Conservation (phyloP, 2,329 filamentous ascomycete genomes). For the Sclerotinia minor region DNA sequence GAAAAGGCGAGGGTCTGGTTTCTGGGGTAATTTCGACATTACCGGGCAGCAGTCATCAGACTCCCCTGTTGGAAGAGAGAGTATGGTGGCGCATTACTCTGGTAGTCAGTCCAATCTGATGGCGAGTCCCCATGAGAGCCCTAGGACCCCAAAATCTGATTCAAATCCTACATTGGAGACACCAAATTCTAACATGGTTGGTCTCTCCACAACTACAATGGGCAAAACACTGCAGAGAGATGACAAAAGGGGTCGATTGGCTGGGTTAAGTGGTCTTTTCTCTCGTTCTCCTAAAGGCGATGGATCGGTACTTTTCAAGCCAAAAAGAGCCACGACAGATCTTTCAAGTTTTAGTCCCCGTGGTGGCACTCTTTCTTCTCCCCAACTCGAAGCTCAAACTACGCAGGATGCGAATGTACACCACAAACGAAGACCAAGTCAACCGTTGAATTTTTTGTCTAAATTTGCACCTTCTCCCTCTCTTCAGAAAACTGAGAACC, state of each 20-base stretch:
- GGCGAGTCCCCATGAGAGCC: not conserved
- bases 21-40: conserved; percentile 36
- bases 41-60: conserved; percentile 6
- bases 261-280: conserved; percentile 17
- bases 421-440: conserved; percentile 18
- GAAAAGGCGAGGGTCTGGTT: conserved; percentile 45
- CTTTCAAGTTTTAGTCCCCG: conserved; percentile 13
- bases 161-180: not conserved
- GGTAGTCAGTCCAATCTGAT: conserved; percentile 38
- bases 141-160: not conserved
- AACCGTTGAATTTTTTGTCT: conserved; percentile 24
- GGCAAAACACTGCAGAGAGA: conserved; percentile 3
- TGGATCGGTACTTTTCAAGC: conserved; percentile 13
- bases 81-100: conserved; percentile 38
- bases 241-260: conserved; percentile 9
- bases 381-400: not conserved
- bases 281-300: conserved; percentile 11
- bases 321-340: conserved; percentile 20
- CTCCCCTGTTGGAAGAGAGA: conserved; percentile 34
- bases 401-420: not conserved
- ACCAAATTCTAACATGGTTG: not conserved
- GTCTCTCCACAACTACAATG: conserved; percentile 14
- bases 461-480: conserved; percentile 17
- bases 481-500: conserved; percentile 14
- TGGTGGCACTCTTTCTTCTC: conserved; percentile 10